Evolutionary conservation across 805 yeast genomes (phyloP).

Genomic region (Wickerhamiella domercqiae): DNA sequence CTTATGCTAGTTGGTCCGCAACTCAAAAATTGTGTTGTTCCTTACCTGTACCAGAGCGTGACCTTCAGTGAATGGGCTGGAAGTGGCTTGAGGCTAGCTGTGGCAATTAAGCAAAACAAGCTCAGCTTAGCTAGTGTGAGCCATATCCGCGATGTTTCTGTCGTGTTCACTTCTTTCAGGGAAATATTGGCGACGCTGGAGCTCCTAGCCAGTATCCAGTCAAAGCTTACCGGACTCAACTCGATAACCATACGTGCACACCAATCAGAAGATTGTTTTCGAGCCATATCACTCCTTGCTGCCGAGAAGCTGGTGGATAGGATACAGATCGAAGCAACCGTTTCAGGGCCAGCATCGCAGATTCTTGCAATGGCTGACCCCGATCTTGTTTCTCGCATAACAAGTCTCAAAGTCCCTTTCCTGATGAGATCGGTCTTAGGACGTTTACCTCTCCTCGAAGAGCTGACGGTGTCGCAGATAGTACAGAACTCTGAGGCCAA

Average conservation of each 20-base stretch:
- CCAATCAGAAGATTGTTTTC: constrained; percentile 10
- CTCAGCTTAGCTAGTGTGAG: constrained; percentile 9
- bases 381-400: constrained; percentile 3
- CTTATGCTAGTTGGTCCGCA: constrained; percentile 9
- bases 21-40: constrained; percentile 7
- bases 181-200: constrained; percentile 11
- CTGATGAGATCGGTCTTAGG: constrained; percentile 1
- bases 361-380: constrained; percentile 5
- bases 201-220: constrained; percentile 7
- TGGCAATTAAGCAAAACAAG: constrained; percentile 10
- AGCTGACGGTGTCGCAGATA: constrained; percentile 3
- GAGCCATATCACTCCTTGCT: constrained; percentile 6
- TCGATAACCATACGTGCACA: constrained; percentile 7
- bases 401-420: constrained; percentile 2
- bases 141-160: constrained; percentile 9
- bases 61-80: constrained; percentile 15
- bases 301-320: neutral
- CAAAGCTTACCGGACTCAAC: constrained; percentile 7
- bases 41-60: constrained; percentile 11
- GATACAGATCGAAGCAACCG: constrained; percentile 6
- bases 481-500: constrained; percentile 4
- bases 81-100: constrained; percentile 13
- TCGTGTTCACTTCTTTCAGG: constrained; percentile 10
- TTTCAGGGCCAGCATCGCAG: constrained; percentile 2
- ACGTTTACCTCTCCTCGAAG: constrained; percentile 4